Base-by-base conservation (phyloP, 2,329 filamentous ascomycete species). In the Neocucurbitaria cava region DNA sequence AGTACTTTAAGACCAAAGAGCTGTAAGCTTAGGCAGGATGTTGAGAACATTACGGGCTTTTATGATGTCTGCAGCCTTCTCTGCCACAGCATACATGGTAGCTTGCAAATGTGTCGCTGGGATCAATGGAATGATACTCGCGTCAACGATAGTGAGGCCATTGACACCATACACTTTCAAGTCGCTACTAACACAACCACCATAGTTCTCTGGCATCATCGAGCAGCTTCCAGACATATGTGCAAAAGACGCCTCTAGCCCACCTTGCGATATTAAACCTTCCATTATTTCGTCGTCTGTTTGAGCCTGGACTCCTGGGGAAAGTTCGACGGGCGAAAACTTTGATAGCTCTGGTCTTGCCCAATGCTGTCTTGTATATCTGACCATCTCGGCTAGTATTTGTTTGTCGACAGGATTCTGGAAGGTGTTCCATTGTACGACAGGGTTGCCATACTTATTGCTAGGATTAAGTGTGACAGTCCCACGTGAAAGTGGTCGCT, bases 371-470 rank as follows among this genome's bases (percentile, higher is more conserved):
- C 77, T 65, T 21, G 74, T 75, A 58, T 65, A 75, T 17, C 73
- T 64, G 1, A 78, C 57, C 44, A 74, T 69, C 31, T 72, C 71
- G 0, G 70, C 62, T 0, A 77, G 44, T 23, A 78, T 62, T n/a
- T 65, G 59, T 5, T 64, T 56, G 49, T 80, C 77, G 10, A 74
- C 54, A 0, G 75, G 75, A 52, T 78, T 75, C 26, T 69, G 60
- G 18, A 65, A 69, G 1, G 75, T 65, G 47, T 71, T 71, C 53
- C 65, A 76, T 31, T 74, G 59, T 7, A 77, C 63, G 6, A 76
- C 42, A 2, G 75, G 76, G 2, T 54, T 58, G 3, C 59, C 64
- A 15, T 60, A 54, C 3, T 73, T 74, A 53, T 77, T 65, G 9
- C 65, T 64, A 1, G 72, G 69, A 54, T 77, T 66, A 45, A 78